Evolutionary conservation across 495 filamentous ascomycete species (phyloP).

Genomic region (Penicillium pulvis): DNA sequence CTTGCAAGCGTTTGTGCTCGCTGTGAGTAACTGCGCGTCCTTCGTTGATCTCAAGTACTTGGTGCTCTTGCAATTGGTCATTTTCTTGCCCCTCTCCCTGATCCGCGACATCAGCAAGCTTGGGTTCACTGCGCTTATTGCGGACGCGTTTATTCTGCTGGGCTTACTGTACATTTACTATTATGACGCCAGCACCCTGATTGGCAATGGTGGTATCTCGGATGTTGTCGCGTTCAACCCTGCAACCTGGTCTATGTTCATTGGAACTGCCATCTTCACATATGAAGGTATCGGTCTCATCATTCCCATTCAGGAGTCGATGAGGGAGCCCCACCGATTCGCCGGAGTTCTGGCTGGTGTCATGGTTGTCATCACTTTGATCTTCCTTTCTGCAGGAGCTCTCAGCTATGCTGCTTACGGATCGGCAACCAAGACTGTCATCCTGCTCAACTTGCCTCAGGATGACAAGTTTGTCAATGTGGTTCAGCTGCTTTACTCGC

Average conservation of each 20-base stretch:
- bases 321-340: constrained; percentile 87
- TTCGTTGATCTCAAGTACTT: constrained; percentile 83
- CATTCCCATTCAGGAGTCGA: constrained; percentile 96
- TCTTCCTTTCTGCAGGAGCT: constrained; percentile 90
- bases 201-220: constrained; percentile 69
- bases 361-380: constrained; percentile 89
- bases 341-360: constrained; percentile 80
- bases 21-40: constrained; percentile 78
- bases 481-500: constrained; percentile 92
- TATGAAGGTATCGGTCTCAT: constrained; percentile 98
- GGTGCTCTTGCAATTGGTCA: constrained; percentile 88
- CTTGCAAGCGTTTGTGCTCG: constrained; percentile 86
- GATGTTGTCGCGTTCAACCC: constrained; percentile 88
- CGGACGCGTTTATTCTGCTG: constrained; percentile 90
- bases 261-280: constrained; percentile 98
- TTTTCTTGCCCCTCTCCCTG: constrained; percentile 90
- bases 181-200: constrained; percentile 87
- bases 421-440: constrained; percentile 90
- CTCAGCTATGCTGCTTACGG: constrained; percentile 96
- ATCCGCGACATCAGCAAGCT: constrained; percentile 96
- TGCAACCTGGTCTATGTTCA: constrained; percentile 91
- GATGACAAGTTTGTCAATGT: constrained; percentile 94
- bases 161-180: constrained; percentile 94
- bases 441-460: constrained; percentile 93
- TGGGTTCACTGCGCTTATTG: constrained; percentile 84